Evolutionary conservation across 164 flowering plant species (phyloP).

Genomic region (Brasenia schreberi): DNA sequence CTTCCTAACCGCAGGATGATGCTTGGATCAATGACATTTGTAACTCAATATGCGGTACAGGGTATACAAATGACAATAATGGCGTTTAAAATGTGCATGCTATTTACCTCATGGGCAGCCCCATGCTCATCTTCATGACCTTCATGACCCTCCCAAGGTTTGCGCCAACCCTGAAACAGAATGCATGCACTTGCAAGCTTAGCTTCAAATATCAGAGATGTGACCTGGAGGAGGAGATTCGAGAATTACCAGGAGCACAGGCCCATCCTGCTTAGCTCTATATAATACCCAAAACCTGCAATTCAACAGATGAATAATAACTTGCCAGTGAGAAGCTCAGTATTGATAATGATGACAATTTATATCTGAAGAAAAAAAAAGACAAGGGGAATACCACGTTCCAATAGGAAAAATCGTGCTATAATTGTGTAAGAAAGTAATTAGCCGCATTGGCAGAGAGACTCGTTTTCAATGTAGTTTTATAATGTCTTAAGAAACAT

Average conservation of each 20-base stretch:
- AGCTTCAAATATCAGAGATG: neutral
- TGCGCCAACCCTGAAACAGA: constrained; percentile 65
- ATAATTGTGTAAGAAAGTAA: too few species aligned
- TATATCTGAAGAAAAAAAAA: too few species aligned
- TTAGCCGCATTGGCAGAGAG: too few species aligned
- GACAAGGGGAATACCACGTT: too few species aligned
- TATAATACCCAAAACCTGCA: constrained; percentile 31
- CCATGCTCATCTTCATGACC: constrained; percentile 46
- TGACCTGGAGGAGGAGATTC: neutral
- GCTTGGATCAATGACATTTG: too few species aligned
- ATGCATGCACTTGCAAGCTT: neutral
- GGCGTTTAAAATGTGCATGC: neutral
- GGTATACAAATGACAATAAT: neutral
- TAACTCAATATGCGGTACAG: neutral
- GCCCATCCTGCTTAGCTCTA: constrained; percentile 30
- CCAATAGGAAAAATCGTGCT: too few species aligned
- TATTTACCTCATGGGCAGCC: constrained; percentile 22
- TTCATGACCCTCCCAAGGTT: constrained; percentile 91
- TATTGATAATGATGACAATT: too few species aligned
- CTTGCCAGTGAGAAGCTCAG: too few species aligned
- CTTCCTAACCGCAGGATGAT: too few species aligned
- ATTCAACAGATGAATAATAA: neutral
- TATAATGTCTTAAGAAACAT: too few species aligned
- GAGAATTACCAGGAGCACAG: constrained; percentile 25
- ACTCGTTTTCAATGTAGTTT: too few species aligned